A percentile compares a stretch with the other conserved stretches of the same genome.
These are phyloP conservation scores for Fomitiporia mediterranea DNA, from an alignment of 1,284 basidiomycete species.

Conservation along the genomic window DNA sequence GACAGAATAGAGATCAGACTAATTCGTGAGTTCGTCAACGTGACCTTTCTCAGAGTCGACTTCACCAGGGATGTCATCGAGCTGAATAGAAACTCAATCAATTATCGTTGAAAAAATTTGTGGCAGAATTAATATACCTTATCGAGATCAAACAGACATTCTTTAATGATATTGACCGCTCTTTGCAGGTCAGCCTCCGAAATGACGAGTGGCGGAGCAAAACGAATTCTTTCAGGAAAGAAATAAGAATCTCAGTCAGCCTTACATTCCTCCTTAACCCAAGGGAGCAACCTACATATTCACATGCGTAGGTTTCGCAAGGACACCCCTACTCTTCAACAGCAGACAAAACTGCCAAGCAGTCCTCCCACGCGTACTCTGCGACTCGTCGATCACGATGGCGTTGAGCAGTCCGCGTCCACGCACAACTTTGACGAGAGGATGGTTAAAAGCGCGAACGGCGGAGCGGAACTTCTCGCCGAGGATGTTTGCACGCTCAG, in stretches of 20 bases:
- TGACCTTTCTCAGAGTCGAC: constrained; percentile 53
- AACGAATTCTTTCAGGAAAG: constrained; percentile 67
- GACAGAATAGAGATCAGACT: not conserved
- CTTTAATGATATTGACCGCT: constrained; percentile 73
- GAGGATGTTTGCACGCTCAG: constrained; percentile 70
- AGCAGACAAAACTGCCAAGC: constrained; percentile 97
- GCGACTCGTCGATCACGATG: constrained; percentile 86
- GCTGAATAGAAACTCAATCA: constrained; percentile 31
- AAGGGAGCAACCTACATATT: constrained; percentile 66
- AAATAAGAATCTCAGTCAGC: not conserved
- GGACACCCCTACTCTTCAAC: constrained; percentile 84
- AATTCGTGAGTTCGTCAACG: constrained; percentile 38
- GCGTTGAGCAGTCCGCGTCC: constrained; percentile 92
- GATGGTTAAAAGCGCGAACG: constrained; percentile 61
- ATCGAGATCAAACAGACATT: constrained; percentile 81
- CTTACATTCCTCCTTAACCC: not conserved
- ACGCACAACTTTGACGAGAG: constrained; percentile 70
- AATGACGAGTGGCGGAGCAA: constrained; percentile 94
- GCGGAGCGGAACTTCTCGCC: constrained; percentile 79
- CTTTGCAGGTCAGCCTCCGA: constrained; percentile 77
- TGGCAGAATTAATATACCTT: constrained; percentile 43
- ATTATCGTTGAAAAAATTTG: not conserved
- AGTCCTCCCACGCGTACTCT: constrained; percentile 70
- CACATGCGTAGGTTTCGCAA: constrained; percentile 95
- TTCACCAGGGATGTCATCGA: constrained; percentile 71